phyloP scores from a whole-genome alignment of 2,329 filamentous ascomycete species.

The Ceratocystis harringtonii region DNA sequence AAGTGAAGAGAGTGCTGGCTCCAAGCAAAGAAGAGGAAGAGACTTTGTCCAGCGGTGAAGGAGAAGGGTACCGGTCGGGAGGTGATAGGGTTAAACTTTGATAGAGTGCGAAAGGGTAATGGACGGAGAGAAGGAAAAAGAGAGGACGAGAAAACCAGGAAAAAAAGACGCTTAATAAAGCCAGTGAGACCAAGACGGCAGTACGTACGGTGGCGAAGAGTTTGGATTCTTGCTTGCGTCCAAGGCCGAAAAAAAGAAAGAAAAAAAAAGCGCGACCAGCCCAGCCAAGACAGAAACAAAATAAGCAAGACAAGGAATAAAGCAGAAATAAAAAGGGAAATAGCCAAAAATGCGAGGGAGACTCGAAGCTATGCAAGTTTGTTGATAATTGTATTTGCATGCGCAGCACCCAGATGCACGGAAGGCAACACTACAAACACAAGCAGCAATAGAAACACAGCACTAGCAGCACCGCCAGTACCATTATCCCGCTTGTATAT shows the following conservation, averaged over 20 bases:
- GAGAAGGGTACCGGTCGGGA: background rate
- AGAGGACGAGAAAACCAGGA: background rate
- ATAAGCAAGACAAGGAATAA: background rate
- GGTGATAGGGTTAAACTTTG: background rate
- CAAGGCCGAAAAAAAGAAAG: background rate
- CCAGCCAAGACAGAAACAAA: background rate
- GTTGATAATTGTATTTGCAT: too few relatives aligned
- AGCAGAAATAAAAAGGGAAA: background rate
- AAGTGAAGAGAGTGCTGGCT: background rate
- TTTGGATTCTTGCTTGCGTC: background rate
- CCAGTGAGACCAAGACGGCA: background rate
- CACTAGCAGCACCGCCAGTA: too few relatives aligned
- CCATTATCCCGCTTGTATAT: too few relatives aligned
- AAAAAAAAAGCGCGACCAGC: background rate
- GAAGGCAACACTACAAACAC: too few relatives aligned
- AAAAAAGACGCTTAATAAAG: background rate
- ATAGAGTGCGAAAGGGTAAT: background rate
- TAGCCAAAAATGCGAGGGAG: too few relatives aligned
- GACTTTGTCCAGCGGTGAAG: background rate
- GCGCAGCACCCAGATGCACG: too few relatives aligned
- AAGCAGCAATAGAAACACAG: too few relatives aligned
- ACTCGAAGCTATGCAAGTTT: too few relatives aligned
- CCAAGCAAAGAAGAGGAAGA: background rate
- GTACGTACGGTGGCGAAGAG: background rate
- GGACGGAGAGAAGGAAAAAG: background rate